Evolutionary conservation across 352 stramenopile genomes (phyloP).

Genomic region (Aphanomyces stellatus): DNA sequence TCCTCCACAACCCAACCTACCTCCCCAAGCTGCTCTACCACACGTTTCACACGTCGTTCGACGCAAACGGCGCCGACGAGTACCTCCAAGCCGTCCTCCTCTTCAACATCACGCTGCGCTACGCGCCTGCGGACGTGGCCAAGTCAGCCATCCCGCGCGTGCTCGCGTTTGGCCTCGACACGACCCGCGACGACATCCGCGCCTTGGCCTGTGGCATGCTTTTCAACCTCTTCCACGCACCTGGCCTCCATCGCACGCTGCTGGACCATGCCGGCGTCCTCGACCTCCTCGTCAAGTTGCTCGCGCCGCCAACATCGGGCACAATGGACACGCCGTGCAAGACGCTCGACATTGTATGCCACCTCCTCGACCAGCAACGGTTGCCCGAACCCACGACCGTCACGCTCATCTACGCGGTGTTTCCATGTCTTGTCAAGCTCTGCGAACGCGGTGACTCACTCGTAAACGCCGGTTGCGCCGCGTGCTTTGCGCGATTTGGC

Average conservation of each 20-base stretch:
- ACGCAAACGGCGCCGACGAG: slow-evolving; percentile 32
- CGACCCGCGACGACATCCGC: slow-evolving; percentile 4
- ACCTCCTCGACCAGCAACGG: slow-evolving; percentile 49
- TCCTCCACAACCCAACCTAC: slow-evolving; percentile 38
- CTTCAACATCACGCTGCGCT: slow-evolving; percentile 68
- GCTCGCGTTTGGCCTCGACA: slow-evolving; percentile 23
- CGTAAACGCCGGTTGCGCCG: slow-evolving; percentile 40
- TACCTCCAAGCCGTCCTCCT: slow-evolving; percentile 59
- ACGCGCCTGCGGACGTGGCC: slow-evolving; percentile 45
- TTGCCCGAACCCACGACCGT: slow-evolving; percentile 34
- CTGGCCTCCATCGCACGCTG: slow-evolving; percentile 42
- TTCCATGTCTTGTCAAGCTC: slow-evolving; percentile 36
- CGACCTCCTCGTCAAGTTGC: slow-evolving; percentile 29
- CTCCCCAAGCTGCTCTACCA: slow-evolving; percentile 44
- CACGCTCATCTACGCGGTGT: slow-evolving; percentile 32
- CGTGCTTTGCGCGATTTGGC: slow-evolving; percentile 60
- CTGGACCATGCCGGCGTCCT: slow-evolving; percentile 28
- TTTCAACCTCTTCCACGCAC: slow-evolving; percentile 62
- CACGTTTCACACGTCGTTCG: slow-evolving; percentile 31
- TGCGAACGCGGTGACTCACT: slow-evolving; percentile 23
- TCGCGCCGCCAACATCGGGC: slow-evolving; percentile 25
- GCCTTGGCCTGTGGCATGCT: slow-evolving; percentile 37
- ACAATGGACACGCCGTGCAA: slow-evolving; percentile 27
- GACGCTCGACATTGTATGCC: slow-evolving; percentile 55
- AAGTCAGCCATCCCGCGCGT: slow-evolving; percentile 30